A percentile compares a stretch with the other conserved stretches of the same genome.
Conservation (phyloP, 2,329 filamentous ascomycete genomes). For the Microsporum audouinii region DNA sequence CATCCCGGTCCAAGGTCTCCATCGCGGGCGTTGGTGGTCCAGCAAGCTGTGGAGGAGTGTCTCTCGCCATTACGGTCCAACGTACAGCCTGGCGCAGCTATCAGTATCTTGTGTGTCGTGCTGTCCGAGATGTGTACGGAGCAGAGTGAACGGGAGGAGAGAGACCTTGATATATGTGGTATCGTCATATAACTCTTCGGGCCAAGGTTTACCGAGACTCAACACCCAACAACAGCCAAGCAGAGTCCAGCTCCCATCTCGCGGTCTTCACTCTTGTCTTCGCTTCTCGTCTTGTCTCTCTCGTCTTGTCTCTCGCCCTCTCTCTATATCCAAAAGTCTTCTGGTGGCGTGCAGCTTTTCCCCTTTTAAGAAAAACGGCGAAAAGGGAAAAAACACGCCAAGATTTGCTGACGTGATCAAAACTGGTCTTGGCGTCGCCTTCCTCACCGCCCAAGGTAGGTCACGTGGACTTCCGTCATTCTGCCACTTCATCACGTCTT, state of each 20-base stretch:
- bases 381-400: not conserved
- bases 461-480: conserved; percentile 3
- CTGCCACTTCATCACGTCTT: not conserved
- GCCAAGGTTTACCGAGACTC: not conserved
- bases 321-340: no score
- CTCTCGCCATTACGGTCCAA: conserved; percentile 5
- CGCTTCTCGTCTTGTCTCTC: no score
- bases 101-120: not conserved
- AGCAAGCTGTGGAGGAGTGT: not conserved
- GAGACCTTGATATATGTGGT: not conserved
- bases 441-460: not conserved
- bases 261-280: no score
- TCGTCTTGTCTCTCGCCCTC: no score
- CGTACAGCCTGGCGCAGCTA: not conserved
- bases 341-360: not conserved
- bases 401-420: not conserved
- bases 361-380: no score
- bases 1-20: not conserved
- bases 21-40: not conserved
- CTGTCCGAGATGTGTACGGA: not conserved
- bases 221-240: not conserved
- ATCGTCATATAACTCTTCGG: not conserved
- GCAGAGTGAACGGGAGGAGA: not conserved
- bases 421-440: not conserved
- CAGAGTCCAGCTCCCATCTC: no score